Conservation (phyloP, 768 basidiomycete genomes). For the Tricholomella constricta region DNA sequence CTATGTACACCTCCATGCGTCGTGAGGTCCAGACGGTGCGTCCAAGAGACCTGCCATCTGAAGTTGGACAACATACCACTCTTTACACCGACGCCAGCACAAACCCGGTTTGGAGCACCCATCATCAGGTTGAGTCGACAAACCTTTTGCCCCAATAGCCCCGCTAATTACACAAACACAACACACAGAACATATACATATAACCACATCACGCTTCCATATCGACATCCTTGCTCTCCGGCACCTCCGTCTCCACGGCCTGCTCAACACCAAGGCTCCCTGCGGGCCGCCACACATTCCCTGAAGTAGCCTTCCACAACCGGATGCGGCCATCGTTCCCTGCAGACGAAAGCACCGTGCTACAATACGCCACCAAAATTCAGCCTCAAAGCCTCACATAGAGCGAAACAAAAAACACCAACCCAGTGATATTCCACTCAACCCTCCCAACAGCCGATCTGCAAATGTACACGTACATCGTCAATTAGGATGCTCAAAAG, state of each 20-base stretch:
- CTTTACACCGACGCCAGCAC: too few species aligned
- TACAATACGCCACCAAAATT: slow-evolving; percentile 26
- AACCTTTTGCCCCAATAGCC: too few species aligned
- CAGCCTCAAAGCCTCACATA: background rate
- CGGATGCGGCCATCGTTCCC: slow-evolving; percentile 84
- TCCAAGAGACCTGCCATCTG: too few species aligned
- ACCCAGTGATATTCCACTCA: slow-evolving; percentile 95
- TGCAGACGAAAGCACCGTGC: slow-evolving; percentile 80
- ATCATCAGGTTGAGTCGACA: too few species aligned
- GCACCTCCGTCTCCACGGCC: slow-evolving; percentile 40
- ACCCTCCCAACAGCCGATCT: slow-evolving; percentile 82
- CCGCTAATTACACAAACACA: too few species aligned
- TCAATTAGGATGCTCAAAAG: background rate
- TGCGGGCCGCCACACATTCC: slow-evolving; percentile 82
- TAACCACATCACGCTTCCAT: slow-evolving; percentile 36
- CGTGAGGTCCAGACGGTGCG: too few species aligned
- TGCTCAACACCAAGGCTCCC: slow-evolving; percentile 85
- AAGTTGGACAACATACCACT: too few species aligned
- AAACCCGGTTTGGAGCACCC: too few species aligned
- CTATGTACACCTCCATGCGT: too few species aligned
- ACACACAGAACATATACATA: too few species aligned
- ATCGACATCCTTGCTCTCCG: slow-evolving; percentile 40
- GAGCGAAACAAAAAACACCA: slow-evolving; percentile 17
- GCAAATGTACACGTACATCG: slow-evolving; percentile 1
- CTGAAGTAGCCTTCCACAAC: slow-evolving; percentile 83